A percentile compares a stretch with the other conserved stretches of the same genome.
These are phyloP conservation scores for Colletotrichum sp. DNA, from an alignment of 2,329 filamentous ascomycete species.

Conservation along the genomic window DNA sequence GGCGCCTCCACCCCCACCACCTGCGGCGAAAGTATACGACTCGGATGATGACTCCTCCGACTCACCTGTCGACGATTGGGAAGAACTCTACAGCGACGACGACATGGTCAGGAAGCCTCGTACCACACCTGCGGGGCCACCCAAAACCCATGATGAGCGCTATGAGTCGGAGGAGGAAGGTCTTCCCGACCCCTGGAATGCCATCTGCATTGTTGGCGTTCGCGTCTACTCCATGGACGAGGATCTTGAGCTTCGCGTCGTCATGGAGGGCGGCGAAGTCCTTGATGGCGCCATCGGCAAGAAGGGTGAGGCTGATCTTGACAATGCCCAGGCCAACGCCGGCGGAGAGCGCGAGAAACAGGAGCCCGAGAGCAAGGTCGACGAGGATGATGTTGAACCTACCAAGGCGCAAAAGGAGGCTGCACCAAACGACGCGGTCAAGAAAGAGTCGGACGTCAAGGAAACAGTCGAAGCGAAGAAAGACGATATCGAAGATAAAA, in stretches of 20 bases:
- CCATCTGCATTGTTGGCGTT: constrained; percentile 65
- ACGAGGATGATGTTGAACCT: neutral
- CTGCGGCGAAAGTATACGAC: constrained; percentile 25
- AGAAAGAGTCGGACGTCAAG: neutral
- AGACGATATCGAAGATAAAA: neutral
- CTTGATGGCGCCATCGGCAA: constrained; percentile 62
- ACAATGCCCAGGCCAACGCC: constrained; percentile 62
- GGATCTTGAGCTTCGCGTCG: constrained; percentile 56
- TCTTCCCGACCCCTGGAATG: constrained; percentile 65
- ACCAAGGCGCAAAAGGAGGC: neutral
- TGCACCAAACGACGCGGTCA: neutral
- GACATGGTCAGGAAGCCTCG: constrained; percentile 60
- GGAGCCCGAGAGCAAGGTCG: constrained; percentile 30
- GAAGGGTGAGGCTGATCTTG: constrained; percentile 60
- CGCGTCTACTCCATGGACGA: constrained; percentile 67
- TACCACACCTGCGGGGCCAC: constrained; percentile 38
- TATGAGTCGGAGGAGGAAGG: constrained; percentile 65
- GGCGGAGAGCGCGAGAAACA: constrained; percentile 45
- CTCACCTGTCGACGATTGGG: constrained; percentile 64
- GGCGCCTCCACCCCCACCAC: neutral
- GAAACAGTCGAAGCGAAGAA: neutral
- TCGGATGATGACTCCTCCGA: constrained; percentile 63
- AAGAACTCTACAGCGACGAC: constrained; percentile 63
- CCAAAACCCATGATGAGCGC: constrained; percentile 35
- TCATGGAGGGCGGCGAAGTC: constrained; percentile 60